Percentiles rank a stretch among this genome's conserved stretches.
Evolutionary conservation across 805 yeast genomes (phyloP).

Genomic region (Saccharomycopsis sp.): DNA sequence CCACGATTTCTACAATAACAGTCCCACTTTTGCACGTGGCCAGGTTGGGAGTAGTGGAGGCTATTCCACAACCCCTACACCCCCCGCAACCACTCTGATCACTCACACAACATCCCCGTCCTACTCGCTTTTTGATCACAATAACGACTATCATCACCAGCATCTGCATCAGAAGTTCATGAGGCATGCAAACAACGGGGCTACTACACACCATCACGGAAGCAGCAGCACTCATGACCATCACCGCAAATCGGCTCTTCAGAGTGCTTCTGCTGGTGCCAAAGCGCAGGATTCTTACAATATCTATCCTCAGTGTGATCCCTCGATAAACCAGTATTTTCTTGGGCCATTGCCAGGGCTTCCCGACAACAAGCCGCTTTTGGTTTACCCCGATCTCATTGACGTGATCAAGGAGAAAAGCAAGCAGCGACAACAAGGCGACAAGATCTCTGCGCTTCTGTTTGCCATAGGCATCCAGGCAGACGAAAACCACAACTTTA

Average conservation of each 20-base stretch:
- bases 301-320: constrained; percentile 43
- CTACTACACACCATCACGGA: neutral
- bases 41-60: neutral
- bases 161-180: neutral
- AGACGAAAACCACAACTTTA: constrained; percentile 12
- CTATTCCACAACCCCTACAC: neutral
- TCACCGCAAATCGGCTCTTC: neutral
- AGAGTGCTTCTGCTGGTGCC: constrained; percentile 1
- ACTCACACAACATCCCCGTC: neutral
- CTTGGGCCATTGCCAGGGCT: constrained; percentile 41
- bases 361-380: constrained; percentile 32
- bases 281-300: constrained; percentile 18
- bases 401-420: constrained; percentile 7
- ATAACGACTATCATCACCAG: neutral
- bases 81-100: neutral
- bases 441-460: constrained; percentile 20
- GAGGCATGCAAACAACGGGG: neutral
- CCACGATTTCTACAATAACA: neutral
- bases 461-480: constrained; percentile 28
- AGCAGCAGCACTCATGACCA: neutral
- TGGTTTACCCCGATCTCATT: constrained; percentile 56
- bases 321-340: constrained; percentile 59
- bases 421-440: neutral
- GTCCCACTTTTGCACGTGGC: neutral
- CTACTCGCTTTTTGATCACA: neutral